phyloP scores from a whole-genome alignment of 345 rosid genomes.

The Syzygium jambos region DNA sequence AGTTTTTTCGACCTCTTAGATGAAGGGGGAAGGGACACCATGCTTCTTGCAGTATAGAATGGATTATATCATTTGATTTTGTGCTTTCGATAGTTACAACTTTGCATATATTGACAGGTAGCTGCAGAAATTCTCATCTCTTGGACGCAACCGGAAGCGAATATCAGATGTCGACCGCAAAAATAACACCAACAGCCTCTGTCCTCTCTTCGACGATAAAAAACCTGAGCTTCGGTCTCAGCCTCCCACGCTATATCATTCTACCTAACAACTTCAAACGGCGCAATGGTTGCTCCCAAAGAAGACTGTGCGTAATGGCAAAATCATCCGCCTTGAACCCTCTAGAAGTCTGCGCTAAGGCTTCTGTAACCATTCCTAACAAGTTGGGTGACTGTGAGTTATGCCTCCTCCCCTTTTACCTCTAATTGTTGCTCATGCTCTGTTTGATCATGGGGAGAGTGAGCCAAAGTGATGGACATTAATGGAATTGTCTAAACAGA shows the following conservation, averaged over 20 bases:
- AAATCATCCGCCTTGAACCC: constrained; percentile 37
- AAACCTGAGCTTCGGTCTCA: constrained; percentile 20
- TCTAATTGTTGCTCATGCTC: background rate
- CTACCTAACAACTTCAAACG: background rate
- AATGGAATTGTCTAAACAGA: background rate
- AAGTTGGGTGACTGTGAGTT: constrained; percentile 81
- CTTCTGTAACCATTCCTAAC: constrained; percentile 63
- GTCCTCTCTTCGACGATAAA: constrained; percentile 38
- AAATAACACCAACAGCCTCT: constrained; percentile 34
- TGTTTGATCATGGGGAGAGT: background rate
- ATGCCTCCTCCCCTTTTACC: background rate
- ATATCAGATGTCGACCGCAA: constrained; percentile 36
- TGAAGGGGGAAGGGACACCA: background rate
- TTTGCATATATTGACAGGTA: background rate
- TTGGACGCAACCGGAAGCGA: background rate
- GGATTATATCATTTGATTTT: background rate
- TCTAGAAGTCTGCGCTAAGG: constrained; percentile 80
- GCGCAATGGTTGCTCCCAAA: background rate
- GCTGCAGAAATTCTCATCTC: background rate
- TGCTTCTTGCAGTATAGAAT: background rate
- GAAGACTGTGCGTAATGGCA: constrained; percentile 21
- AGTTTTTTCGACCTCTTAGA: background rate
- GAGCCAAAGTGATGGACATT: background rate
- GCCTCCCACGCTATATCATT: constrained; percentile 7
- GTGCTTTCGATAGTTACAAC: background rate